These are phyloP conservation scores for Stereocaulon alpinum DNA, from an alignment of 495 filamentous ascomycete genomes.

Conservation along the genomic window DNA sequence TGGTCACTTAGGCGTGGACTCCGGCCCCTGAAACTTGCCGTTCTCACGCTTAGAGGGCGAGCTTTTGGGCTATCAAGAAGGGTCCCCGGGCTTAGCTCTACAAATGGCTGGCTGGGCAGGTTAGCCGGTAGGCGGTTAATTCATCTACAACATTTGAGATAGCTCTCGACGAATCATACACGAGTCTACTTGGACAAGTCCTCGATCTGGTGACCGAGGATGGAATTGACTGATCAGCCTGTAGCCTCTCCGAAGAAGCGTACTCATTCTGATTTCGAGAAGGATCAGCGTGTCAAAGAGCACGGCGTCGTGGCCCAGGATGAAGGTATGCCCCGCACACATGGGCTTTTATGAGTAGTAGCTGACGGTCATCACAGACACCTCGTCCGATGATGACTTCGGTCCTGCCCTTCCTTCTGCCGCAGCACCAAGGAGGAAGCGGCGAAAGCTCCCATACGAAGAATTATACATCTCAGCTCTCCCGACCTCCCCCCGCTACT, in stretches of 20 bases:
- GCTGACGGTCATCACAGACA: conserved; percentile 33
- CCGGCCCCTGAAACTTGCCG: no score
- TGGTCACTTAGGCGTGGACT: no score
- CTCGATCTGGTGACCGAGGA: background rate
- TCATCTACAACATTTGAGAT: no score
- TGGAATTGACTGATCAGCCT: background rate
- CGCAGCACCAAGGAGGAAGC: conserved; percentile 69
- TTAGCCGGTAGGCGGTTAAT: no score
- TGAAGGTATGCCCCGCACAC: background rate
- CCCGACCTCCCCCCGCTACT: conserved; percentile 73
- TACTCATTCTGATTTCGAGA: background rate
- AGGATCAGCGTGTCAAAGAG: background rate
- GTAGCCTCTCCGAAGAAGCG: conserved; percentile 7
- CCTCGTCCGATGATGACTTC: conserved; percentile 87
- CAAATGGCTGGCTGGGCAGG: no score
- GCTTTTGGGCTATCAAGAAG: no score
- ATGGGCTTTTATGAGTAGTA: background rate
- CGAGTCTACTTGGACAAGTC: no score
- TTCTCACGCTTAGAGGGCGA: no score
- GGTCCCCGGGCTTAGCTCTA: no score
- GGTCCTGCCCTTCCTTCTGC: conserved; percentile 74
- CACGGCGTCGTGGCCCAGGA: background rate
- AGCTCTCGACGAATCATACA: no score
- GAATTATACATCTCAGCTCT: conserved; percentile 89
- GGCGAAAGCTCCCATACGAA: conserved; percentile 82